Evolutionary conservation across 768 basidiomycete species (phyloP), one percentile per base, ranked within the genome.

Genomic region (Pulveroboletus frians): DNA sequence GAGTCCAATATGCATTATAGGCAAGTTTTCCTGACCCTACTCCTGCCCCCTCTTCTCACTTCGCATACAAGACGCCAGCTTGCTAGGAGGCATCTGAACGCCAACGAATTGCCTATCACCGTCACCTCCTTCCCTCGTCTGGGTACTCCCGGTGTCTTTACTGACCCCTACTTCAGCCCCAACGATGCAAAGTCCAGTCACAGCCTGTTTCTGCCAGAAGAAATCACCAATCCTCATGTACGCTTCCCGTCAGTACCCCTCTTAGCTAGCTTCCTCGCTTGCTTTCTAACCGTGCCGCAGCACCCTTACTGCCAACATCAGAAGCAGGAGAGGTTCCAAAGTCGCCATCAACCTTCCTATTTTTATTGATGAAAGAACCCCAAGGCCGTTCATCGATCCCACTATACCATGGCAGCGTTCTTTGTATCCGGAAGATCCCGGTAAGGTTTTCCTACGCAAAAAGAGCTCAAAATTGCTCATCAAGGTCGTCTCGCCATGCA

Each of bases 271-370:
- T 44, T 41, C 38, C 36, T 49, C 35, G 14, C 2, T 30, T n/a
- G 31, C 14, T 23, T 49, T 57, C 55, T 54, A 49, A 52, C 49
- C 20, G 44, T 52, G 52, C 55, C 45, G 50, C 58, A 99, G 95
- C 7, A 98, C 96, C 11, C 76, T 98, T n/a, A 96, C 96, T 2
- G 90, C 94, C 46, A 98, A 98, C 66, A 98, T 98, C 62, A 80
- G 96, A 58, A 76, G 77, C 43, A 76, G 96, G 58, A 78, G 95
- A 64, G 91, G 91, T 15, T 91, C 91, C 3, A 96, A 96, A 68
- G 94, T 98, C 35, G 85, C 85, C 13, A 96, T 98, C 61, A 94
- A 98, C 66, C 78, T 98, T 46, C 96, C 96, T 9, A 71, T 99
- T 49, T 99, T 83, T 70, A 76, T 93, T 40, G 96, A 99, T 67